Base-by-base conservation (phyloP, 495 filamentous ascomycete species). In the Schizothecium vesticola region DNA sequence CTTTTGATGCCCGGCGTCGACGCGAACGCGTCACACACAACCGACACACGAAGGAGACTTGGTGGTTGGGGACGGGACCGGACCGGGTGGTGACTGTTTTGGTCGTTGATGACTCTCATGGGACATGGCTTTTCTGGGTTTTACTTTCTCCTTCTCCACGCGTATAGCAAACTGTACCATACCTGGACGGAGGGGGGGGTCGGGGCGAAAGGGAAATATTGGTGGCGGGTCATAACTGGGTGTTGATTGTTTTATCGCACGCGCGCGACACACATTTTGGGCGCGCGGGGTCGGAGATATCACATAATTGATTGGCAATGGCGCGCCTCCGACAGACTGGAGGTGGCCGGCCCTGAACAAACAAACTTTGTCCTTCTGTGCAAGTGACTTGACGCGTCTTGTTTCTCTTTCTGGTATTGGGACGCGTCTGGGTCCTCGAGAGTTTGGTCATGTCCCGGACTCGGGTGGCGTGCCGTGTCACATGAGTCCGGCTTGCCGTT, bases 51-150 rank as follows among this genome's bases (percentile, higher is more conserved):
- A 33, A 12, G 3, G 12, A 33, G 31, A 29, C 28, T 29, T 29
- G 31, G 36, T 43, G 36, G 43, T n/a, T n/a, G 43, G 43, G 43
- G 19, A 51, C 43, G 43, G 43, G 43, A 51, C 16, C 10, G 43
- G 43, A 43, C 33, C 6, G 43, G 43, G 65, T 62, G 67, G 67
- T 61, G 67, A 56, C 61, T 65, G 59, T 66, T 43, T 57, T 61
- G 29, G 33, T 71, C 63, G 61, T 63, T 72, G 57, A 67, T 59
- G 69, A 66, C 65, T 66, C 64, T 65, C 65, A 66, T 66, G 72
- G 67, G 64, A 70, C 66, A 68, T 71, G 72, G 72, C 58, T 71
- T 66, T 67, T 59, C 61, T 51, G 61, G 36, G 61, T 61, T 61
- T 68, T n/a, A n/a, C 8, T 51, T 61, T 66, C 24, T 19, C 29